Conservation (phyloP, 768 basidiomycete genomes). For the Lyophyllum semitale region DNA sequence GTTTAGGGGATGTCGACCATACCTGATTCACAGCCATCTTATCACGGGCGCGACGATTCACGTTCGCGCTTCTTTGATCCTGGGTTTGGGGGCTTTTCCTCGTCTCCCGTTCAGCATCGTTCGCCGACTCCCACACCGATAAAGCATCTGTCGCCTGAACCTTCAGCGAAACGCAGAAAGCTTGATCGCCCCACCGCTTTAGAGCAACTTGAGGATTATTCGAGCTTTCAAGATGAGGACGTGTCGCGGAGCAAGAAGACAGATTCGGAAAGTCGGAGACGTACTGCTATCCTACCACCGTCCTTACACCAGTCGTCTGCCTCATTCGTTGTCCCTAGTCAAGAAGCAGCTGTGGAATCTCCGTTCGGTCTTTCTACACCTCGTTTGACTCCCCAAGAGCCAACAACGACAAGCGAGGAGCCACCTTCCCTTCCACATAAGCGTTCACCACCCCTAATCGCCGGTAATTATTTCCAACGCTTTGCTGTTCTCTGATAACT, state of each 20-base stretch:
- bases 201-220: background rate
- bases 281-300: background rate
- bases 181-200: background rate
- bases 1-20: constrained; percentile 16
- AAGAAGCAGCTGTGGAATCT: background rate
- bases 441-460: background rate
- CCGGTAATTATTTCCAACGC: background rate
- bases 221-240: background rate
- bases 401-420: background rate
- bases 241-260: background rate
- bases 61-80: background rate
- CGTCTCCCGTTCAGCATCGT: background rate
- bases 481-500: background rate
- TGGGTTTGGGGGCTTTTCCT: background rate
- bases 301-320: background rate
- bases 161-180: constrained; percentile 4
- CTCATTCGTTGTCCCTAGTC: background rate
- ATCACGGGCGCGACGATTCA: background rate
- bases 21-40: constrained; percentile 30
- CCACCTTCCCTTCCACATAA: background rate
- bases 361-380: constrained; percentile 3
- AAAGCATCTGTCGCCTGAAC: background rate
- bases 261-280: background rate
- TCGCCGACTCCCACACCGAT: background rate
- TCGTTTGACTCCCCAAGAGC: background rate